Evolutionary conservation across 495 filamentous ascomycete genomes (phyloP), one percentile per base, ranked within the genome.

Genomic region (Talaromyces nanjingensis): DNA sequence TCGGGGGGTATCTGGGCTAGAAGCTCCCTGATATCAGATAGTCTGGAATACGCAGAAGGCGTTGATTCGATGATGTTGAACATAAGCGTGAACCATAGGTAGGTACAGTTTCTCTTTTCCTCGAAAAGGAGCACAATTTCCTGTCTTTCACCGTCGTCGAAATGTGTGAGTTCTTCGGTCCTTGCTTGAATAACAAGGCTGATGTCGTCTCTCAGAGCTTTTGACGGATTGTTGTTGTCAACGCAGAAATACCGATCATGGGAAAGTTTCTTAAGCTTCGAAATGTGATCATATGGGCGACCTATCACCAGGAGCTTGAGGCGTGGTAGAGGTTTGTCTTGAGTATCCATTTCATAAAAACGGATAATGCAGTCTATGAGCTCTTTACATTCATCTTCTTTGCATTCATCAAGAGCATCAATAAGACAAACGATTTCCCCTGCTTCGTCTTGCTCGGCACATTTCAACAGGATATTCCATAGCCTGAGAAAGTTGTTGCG

Each of bases 351-450:
- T 1, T 16, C 42, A 45, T 18, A 45, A 7, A n/a, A 45, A n/a
- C 42, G 16, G n/a, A 45, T 7, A 45, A 45, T 45, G 42, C n/a
- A 45, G 6, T 5, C 42, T 45, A 45, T 16, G 1, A 45, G 6
- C 16, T 45, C 16, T 4, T 4, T 45, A 11, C 42, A 45, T 16
- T 45, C 42, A 16, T 45, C 12, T 60, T 67, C 49, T 45, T 76
- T 54, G 63, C 73, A 80, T 67, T 81, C 76, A 42, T 81, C 77
- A 3, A 80, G 63, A 52, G 76, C 76, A 73, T 81, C 74, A 20
- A 80, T 61, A 20, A 80, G 59, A 63, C 77, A 81, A 34, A 85
- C 62, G 9, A 83, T 72, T 31, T 78, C 71, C 3, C 77, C 76
- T 54, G 73, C 72, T 27, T 70, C 54, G 11, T 67, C 61, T 52